Base-by-base conservation (phyloP, 2,329 filamentous ascomycete genomes). In the Phialophora chinensis region DNA sequence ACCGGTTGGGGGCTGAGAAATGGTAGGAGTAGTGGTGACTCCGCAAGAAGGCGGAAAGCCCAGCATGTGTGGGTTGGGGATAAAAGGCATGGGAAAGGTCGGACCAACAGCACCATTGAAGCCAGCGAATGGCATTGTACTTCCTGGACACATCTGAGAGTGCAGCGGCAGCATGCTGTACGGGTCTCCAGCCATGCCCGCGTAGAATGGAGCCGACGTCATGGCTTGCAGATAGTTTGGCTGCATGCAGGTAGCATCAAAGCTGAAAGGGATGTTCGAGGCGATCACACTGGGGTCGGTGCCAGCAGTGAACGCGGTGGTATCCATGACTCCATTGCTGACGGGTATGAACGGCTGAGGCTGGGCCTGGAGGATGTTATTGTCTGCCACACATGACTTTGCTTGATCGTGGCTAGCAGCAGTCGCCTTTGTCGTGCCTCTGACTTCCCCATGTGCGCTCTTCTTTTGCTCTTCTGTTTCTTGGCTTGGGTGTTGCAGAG, bases 401-500 rank as follows among this genome's bases (percentile, higher is more conserved):
- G 52, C 29, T 60, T 55, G 35, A 54, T 33, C 38, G 10, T 60
- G 58, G 20, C 7, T 27, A 17, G 33, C 47, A 44, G 33, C 52
- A 3, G 47, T 56, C 20, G 58, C 29, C 58, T 62, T 60, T 29
- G 50, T 29, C n/a, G 50, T 38, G 20, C 53, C 20, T 31, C 25
- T 62, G 12, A 58, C 62, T 35, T 65, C 67, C 7, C 68, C 63
- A 20, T 66, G 61, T 52, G 65, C 53, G 29, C 66, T 73, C 31
- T 58, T 71, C 25, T 68, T 66, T 8, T 71, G 70, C 3, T 63
- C 66, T n/a, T 68, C 66, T 35, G 35, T 42, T 42, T 12, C 49
- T 55, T 62, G 56, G 35, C 52, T 60, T 20, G 57, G 11, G 5
- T 58, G 47, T 38, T 47, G 49, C 44, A 78, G 69, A 50, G 75